Percentiles rank a stretch among this genome's conserved stretches.
phyloP scores from a whole-genome alignment of 495 filamentous ascomycete genomes.

The Tetracladium marchalianum region DNA sequence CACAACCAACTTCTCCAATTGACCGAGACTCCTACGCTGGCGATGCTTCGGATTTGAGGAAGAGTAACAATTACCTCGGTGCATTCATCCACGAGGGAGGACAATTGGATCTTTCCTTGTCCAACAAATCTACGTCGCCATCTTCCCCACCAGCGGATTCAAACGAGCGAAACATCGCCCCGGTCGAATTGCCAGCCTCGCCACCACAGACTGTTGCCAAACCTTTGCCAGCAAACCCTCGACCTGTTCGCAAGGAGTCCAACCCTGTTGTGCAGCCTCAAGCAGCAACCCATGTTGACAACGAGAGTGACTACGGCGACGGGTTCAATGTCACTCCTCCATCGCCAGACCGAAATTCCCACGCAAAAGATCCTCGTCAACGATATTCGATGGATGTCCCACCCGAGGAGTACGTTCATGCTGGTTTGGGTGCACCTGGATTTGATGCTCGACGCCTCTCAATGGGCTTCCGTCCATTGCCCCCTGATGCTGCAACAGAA shows the following conservation, averaged over 20 bases:
- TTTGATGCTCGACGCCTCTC: conserved; percentile 68
- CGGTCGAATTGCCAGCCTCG: conserved; percentile 1
- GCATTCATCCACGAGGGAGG: conserved; percentile 21
- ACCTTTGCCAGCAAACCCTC: conserved; percentile 13
- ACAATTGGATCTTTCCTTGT: neutral
- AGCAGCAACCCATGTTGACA: conserved; percentile 1
- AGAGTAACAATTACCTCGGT: conserved; percentile 37
- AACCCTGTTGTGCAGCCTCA: neutral
- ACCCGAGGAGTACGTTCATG: conserved; percentile 16
- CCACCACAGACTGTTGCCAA: conserved; percentile 1
- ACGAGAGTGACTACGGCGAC: conserved; percentile 53
- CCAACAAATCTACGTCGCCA: conserved; percentile 15
- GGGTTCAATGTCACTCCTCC: conserved; percentile 42
- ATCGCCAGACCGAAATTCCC: conserved; percentile 23
- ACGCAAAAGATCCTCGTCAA: conserved; percentile 9
- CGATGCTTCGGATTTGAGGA: conserved; percentile 24
- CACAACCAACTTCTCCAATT: conserved; percentile 16
- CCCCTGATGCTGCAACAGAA: conserved; percentile 69
- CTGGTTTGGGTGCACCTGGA: conserved; percentile 40
- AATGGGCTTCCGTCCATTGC: conserved; percentile 85
- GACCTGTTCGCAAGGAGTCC: conserved; percentile 32
- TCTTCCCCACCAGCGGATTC: conserved; percentile 6
- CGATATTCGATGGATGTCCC: conserved; percentile 20
- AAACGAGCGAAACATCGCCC: conserved; percentile 4
- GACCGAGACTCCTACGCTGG: conserved; percentile 25